Percentiles rank a stretch among this genome's conserved stretches.
Evolutionary conservation across 345 rosid species (phyloP).

Genomic region (Kernera saxatilis): DNA sequence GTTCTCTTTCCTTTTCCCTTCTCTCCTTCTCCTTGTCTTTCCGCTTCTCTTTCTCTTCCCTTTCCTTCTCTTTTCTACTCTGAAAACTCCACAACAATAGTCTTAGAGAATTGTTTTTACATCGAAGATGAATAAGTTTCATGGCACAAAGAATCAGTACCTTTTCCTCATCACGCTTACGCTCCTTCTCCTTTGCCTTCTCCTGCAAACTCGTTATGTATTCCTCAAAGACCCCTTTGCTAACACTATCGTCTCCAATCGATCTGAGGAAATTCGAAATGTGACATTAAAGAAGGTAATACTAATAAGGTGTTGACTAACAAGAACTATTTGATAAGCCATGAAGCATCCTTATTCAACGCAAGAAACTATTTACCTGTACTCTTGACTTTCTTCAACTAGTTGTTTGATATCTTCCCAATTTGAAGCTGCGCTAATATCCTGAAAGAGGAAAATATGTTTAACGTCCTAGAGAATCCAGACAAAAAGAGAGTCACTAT

Average conservation of each 20-base stretch:
- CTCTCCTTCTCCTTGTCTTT: conserved; percentile 63
- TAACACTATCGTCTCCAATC: conserved; percentile 64
- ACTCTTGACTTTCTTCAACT: conserved; percentile 80
- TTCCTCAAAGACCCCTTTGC: conserved; percentile 75
- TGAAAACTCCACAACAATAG: conserved; percentile 22
- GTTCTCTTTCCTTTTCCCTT: conserved; percentile 72
- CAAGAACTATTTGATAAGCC: neutral
- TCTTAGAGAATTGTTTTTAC: neutral
- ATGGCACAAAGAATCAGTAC: conserved; percentile 23
- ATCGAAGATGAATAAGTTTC: neutral
- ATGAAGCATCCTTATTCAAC: neutral
- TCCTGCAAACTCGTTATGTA: conserved; percentile 62
- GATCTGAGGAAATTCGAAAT: conserved; percentile 38
- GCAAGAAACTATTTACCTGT: conserved; percentile 40
- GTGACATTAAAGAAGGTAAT: neutral
- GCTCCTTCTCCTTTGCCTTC: conserved; percentile 91
- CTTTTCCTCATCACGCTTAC: conserved; percentile 96
- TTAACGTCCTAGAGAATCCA: neutral
- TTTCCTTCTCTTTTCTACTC: conserved; percentile 71
- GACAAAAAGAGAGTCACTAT: neutral
- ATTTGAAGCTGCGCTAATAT: conserved; percentile 60
- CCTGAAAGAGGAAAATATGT: conserved; percentile 39
- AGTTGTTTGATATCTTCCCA: conserved; percentile 81
- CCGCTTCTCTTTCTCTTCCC: conserved; percentile 46
- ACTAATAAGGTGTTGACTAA: neutral